These are phyloP conservation scores for Stemphylium vesicarium DNA, from an alignment of 2,329 filamentous ascomycete genomes.

Conservation along the genomic window DNA sequence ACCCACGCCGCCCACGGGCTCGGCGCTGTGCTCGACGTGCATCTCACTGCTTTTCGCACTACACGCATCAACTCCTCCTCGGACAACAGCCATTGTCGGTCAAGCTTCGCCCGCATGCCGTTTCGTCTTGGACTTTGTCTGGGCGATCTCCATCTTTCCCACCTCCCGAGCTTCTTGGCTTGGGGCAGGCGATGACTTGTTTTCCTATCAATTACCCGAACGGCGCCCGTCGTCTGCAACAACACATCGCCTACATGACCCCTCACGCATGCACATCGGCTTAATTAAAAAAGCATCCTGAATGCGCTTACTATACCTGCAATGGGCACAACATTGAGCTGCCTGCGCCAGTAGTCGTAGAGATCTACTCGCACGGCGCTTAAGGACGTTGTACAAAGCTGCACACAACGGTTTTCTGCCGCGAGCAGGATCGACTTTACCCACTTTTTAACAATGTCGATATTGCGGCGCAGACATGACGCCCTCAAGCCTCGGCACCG, in stretches of 20 bases:
- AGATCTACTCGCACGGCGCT: conserved; percentile 13
- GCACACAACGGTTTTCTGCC: conserved; percentile 7
- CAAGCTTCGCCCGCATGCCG: conserved; percentile 11
- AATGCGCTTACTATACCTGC: conserved; percentile 4
- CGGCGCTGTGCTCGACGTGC: conserved; percentile 12
- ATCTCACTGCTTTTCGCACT: not conserved
- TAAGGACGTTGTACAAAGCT: conserved; percentile 12
- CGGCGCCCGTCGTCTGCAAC: conserved; percentile 1
- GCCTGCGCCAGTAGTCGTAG: conserved; percentile 10
- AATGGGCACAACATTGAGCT: conserved; percentile 4
- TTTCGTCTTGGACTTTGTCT: conserved; percentile 10
- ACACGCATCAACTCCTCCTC: not conserved
- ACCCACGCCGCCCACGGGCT: no score
- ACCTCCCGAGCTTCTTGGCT: not conserved
- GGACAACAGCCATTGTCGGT: conserved; percentile 3
- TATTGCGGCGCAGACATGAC: conserved; percentile 15
- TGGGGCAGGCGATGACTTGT: not conserved
- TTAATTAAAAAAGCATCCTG: conserved; percentile 9
- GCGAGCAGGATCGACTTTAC: conserved; percentile 10
- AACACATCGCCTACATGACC: conserved; percentile 12
- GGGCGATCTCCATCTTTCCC: conserved; percentile 4
- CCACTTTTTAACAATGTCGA: conserved; percentile 9
- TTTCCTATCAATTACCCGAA: conserved; percentile 6
- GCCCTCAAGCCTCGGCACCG: not conserved
- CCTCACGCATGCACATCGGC: conserved; percentile 10